Conservation (phyloP, 2,329 filamentous ascomycete species). For the Chaetomiaceae sp. region DNA sequence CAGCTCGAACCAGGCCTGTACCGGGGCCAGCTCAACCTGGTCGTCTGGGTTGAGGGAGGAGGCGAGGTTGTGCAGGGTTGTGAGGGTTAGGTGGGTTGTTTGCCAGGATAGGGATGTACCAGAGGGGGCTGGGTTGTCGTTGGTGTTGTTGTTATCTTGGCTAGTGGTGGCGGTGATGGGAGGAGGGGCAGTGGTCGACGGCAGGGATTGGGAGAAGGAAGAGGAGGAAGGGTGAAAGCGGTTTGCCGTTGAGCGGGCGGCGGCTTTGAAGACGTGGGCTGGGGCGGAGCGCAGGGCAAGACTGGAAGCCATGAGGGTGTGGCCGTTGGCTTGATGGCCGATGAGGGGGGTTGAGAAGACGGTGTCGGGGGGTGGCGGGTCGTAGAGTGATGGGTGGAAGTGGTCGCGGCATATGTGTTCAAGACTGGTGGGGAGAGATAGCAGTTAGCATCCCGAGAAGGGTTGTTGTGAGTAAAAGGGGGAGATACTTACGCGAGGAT, state of each 20-base stretch:
- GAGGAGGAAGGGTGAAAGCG: constrained; percentile 26
- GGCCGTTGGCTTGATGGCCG: constrained; percentile 27
- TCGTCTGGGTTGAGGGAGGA: constrained; percentile 39
- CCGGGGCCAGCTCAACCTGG: constrained; percentile 42
- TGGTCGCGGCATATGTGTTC: constrained; percentile 52
- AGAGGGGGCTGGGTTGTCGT: constrained; percentile 28
- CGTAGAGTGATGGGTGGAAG: constrained; percentile 37
- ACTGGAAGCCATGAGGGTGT: constrained; percentile 42
- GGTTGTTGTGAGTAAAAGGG: not conserved
- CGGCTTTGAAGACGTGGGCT: constrained; percentile 7
- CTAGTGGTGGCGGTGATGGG: not conserved
- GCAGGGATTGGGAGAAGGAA: too few species aligned
- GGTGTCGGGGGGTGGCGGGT: constrained; percentile 30
- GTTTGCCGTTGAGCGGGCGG: not conserved
- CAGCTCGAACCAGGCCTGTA: constrained; percentile 54
- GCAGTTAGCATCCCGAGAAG: not conserved
- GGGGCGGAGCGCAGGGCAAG: constrained; percentile 38
- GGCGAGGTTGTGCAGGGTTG: constrained; percentile 42
- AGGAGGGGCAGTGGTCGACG: too few species aligned
- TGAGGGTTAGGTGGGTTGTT: constrained; percentile 38
- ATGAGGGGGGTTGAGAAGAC: constrained; percentile 23
- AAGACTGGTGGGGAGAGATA: constrained; percentile 28
- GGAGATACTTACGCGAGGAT: constrained; percentile 44
- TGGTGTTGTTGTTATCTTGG: not conserved
- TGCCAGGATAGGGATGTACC: constrained; percentile 32